Conservation (phyloP, 2,329 filamentous ascomycete genomes). For the Rugonectria rugulosa region DNA sequence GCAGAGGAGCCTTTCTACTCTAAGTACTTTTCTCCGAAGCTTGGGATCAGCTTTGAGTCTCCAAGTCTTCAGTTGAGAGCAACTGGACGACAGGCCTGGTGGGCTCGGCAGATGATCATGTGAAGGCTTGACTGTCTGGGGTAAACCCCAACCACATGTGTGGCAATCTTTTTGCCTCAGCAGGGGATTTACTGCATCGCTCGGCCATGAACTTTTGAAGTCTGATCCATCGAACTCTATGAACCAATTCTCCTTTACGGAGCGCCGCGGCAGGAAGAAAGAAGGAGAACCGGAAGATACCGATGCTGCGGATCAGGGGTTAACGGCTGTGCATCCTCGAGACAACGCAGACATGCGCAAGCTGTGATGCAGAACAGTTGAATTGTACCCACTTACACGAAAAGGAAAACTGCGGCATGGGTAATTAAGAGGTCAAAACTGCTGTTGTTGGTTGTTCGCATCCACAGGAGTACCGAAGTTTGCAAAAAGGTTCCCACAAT, state of each 20-base stretch:
- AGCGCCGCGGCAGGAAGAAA: no score
- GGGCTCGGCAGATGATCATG: background rate
- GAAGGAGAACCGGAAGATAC: background rate
- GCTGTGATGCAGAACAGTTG: background rate
- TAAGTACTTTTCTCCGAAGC: background rate
- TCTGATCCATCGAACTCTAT: no score
- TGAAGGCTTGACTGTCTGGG: background rate
- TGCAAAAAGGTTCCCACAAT: background rate
- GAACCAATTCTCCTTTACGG: no score
- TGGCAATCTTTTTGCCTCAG: no score
- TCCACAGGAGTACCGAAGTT: background rate
- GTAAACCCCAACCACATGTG: background rate
- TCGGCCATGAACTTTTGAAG: no score
- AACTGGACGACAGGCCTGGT: background rate
- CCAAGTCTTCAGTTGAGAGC: background rate
- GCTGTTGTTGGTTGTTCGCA: background rate
- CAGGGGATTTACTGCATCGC: no score
- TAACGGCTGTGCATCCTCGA: background rate
- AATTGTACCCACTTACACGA: background rate
- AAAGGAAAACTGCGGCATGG: background rate
- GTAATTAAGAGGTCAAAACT: background rate
- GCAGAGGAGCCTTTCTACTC: background rate
- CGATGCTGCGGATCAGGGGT: background rate
- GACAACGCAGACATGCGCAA: background rate
- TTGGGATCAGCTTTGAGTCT: background rate